Evolutionary conservation across 148 eudicot species (phyloP), one percentile per base, ranked within the genome.

Genomic region (Fagopyrum homotropicum): DNA sequence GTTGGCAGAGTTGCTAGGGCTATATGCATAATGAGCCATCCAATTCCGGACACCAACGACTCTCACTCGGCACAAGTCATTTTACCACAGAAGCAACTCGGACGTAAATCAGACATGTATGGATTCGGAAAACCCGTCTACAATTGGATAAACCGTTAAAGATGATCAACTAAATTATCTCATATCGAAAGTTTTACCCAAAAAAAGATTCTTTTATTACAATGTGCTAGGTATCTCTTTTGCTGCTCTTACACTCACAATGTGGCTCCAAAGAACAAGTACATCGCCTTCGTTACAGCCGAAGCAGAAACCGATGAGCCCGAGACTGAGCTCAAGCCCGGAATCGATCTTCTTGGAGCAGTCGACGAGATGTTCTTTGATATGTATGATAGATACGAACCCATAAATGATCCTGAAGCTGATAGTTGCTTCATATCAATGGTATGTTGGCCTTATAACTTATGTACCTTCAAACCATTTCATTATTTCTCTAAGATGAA

Each of bases 1-100:
- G 97, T 95, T 19, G 97, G 98, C 4, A 88, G 87, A 82, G 98
- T 95, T 48, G 87, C 98, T 15, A 97, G 98, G 70, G 98, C 98
- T 52, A 90, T 92, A 73, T 92, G 97, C 73, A 90, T 95, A 60
- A 90, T 95, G 97, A 92, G 96, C 77, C 97, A 95, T 82, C 91
- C 99, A 0, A 89, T 95, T 75, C 97, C 94, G 11, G 84, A 87
- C 77, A 92, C 99, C 77, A 83, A 88, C 12, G 96, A 92, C 12
- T 89, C 97, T 77, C 97, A 92, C 84, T 95, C 99, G 29, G 93
- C 81, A 72, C 97, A 95, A 79, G 94, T 94, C 81, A 94, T 94
- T 77, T 77, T 94, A 22, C 98, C 98, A 15, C 98, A 92, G 84
- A 91, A 92, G 82, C 98, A 92, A 81, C 89, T 94, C 57, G 93